Evolutionary conservation across 2,329 filamentous ascomycete genomes (phyloP), one percentile per base, ranked within the genome.

Genomic region (Claviceps paspali): DNA sequence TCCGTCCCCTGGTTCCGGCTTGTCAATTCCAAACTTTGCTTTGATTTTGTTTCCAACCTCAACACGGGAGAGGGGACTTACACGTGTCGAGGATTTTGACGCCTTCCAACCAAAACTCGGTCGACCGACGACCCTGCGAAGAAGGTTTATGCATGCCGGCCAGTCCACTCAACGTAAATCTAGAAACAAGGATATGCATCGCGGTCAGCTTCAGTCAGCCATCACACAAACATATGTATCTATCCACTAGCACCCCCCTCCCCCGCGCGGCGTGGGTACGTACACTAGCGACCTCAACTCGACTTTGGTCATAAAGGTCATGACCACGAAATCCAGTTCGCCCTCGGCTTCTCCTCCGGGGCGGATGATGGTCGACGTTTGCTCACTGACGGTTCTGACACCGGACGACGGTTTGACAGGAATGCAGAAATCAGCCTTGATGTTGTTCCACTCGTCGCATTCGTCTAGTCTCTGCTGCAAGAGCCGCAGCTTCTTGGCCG

Each of bases 391-490:
- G 3, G 67, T 67, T 38, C 63, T 59, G 2, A 57, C 56, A 19
- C 63, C 62, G 10, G 60, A 63, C 1, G 57, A 48, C 40, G 68
- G 64, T 40, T 67, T 65, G 38, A 79, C 64, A 0, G 75, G 74
- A 29, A 79, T 56, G 6, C 68, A 48, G 31, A 76, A 60, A 38
- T 72, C 64, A 0, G 65, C 60, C 9, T 63, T 60, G 30, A 62
- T 52, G 15, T 63, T 53, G 43, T 63, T 48, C 68, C 66, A 72
- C 39, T 63, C 57, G 33, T 68, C 60, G 28, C 67, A 64, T 17
- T 69, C 60, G 42, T 84, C 79, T 49, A 83, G 62, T 29, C 66
- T 68, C 28, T 61, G 58, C 50, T 84, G 77, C 45, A 87, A 62
- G 6, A 62, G 59, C 28, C 65, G 65, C 15, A 84, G 60, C 49